Percentiles rank a stretch among this genome's conserved stretches.
phyloP scores from a whole-genome alignment of 2,329 filamentous ascomycete species.

The Emmonsia crescens region DNA sequence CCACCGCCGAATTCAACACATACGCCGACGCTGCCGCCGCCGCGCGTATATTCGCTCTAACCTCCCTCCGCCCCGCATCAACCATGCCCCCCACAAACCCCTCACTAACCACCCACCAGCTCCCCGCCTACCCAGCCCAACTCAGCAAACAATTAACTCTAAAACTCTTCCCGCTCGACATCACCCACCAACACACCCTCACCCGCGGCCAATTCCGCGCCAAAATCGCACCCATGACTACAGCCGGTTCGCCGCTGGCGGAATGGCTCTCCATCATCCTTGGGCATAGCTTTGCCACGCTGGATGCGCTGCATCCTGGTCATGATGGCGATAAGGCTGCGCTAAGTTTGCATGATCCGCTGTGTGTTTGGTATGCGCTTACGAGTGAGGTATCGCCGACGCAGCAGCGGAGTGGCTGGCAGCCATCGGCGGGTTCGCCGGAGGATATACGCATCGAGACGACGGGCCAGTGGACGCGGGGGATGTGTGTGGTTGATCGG shows the following conservation, averaged over 20 bases:
- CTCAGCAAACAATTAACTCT: conserved; percentile 56
- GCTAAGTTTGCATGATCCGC: conserved; percentile 63
- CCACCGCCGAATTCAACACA: conserved; percentile 88
- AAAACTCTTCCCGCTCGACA: conserved; percentile 64
- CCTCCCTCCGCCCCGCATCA: conserved; percentile 58
- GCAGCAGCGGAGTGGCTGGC: conserved; percentile 19
- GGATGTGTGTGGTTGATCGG: conserved; percentile 77
- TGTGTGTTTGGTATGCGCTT: conserved; percentile 69
- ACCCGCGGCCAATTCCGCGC: conserved; percentile 49
- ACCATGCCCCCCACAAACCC: conserved; percentile 61
- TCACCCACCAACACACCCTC: conserved; percentile 61
- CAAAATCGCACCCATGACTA: conserved; percentile 45
- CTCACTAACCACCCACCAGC: conserved; percentile 22
- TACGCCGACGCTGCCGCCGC: conserved; percentile 76
- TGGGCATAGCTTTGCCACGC: conserved; percentile 57
- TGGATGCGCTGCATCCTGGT: conserved; percentile 51
- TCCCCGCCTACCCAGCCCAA: conserved; percentile 53
- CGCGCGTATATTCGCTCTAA: conserved; percentile 66
- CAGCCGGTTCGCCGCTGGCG: conserved; percentile 59
- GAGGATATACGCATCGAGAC: conserved; percentile 89
- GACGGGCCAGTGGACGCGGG: conserved; percentile 83
- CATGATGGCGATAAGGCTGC: conserved; percentile 40
- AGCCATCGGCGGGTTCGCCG: conserved; percentile 40
- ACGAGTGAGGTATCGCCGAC: conserved; percentile 29
- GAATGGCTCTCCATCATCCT: conserved; percentile 65